A percentile compares a stretch with the other conserved stretches of the same genome.
phyloP scores from a whole-genome alignment of 176 grass and related monocot species.

The Raddia guianensis region DNA sequence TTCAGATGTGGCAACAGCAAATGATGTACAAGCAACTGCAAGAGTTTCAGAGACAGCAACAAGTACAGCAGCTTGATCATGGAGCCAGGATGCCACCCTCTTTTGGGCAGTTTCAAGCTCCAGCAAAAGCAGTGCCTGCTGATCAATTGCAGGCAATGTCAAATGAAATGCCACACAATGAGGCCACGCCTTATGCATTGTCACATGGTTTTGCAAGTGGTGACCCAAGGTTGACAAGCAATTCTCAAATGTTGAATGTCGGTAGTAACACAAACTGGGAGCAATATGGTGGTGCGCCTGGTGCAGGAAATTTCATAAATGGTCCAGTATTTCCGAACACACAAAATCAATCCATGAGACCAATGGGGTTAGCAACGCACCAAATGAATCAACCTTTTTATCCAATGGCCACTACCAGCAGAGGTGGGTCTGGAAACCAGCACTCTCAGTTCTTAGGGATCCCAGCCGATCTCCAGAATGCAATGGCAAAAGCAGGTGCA shows the following conservation, averaged over 20 bases:
- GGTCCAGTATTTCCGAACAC: slow-evolving; percentile 62
- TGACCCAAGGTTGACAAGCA: slow-evolving; percentile 54
- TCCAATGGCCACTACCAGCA: slow-evolving; percentile 60
- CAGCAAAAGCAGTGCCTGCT: slow-evolving; percentile 47
- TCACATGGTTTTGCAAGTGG: slow-evolving; percentile 54
- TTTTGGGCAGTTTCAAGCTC: slow-evolving; percentile 55
- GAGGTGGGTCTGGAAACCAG: slow-evolving; percentile 62
- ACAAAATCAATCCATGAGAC: slow-evolving; percentile 63
- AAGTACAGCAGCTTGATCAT: slow-evolving; percentile 71
- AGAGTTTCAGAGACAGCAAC: slow-evolving; percentile 86
- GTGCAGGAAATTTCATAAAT: slow-evolving; percentile 61
- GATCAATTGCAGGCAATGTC: slow-evolving; percentile 59
- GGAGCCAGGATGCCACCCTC: slow-evolving; percentile 55
- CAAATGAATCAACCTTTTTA: slow-evolving; percentile 79
- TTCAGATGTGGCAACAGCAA: slow-evolving; percentile 91
- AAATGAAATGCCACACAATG: slow-evolving; percentile 71
- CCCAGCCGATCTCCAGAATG: slow-evolving; percentile 60
- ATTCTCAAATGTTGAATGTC: slow-evolving; percentile 61
- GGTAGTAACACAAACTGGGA: slow-evolving; percentile 70
- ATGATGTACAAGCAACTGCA: slow-evolving; percentile 87
- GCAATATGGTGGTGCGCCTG: slow-evolving; percentile 58
- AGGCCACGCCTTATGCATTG: slow-evolving; percentile 65
- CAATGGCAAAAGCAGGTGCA: slow-evolving; percentile 48
- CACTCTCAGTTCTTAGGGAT: slow-evolving; percentile 77
- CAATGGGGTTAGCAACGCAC: slow-evolving; percentile 62